A percentile compares a stretch with the other conserved stretches of the same genome.
Conservation (phyloP, 2,329 filamentous ascomycete species). For the Botryosphaeria dothidea region DNA sequence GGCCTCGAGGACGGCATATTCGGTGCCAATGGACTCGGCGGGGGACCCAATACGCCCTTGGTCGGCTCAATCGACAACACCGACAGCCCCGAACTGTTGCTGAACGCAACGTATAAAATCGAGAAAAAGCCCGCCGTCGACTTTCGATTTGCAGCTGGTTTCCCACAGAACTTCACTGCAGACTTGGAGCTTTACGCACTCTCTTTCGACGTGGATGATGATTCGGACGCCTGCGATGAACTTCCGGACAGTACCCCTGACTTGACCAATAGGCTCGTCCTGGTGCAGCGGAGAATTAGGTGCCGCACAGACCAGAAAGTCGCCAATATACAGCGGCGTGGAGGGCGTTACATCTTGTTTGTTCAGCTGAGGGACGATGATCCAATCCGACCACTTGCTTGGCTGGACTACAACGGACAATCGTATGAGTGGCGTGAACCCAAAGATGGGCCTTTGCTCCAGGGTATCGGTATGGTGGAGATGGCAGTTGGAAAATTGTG, state of each 20-base stretch:
- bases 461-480: neutral
- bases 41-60: neutral
- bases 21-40: neutral
- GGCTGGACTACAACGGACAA: neutral
- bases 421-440: neutral
- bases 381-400: neutral
- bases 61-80: neutral
- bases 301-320: neutral
- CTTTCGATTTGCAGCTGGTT: neutral
- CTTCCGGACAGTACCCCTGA: neutral
- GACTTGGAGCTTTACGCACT: neutral
- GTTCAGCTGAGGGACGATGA: neutral
- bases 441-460: neutral
- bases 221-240: neutral
- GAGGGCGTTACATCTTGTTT: neutral
- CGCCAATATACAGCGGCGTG: neutral
- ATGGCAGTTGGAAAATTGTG: neutral
- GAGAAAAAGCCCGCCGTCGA: neutral
- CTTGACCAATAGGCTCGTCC: neutral
- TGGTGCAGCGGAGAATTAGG: neutral
- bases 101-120: neutral
- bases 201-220: neutral
- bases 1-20: neutral
- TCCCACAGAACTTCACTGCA: neutral
- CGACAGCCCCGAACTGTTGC: neutral